phyloP scores from a whole-genome alignment of 2,329 filamentous ascomycete genomes.

The Capronia coronata region DNA sequence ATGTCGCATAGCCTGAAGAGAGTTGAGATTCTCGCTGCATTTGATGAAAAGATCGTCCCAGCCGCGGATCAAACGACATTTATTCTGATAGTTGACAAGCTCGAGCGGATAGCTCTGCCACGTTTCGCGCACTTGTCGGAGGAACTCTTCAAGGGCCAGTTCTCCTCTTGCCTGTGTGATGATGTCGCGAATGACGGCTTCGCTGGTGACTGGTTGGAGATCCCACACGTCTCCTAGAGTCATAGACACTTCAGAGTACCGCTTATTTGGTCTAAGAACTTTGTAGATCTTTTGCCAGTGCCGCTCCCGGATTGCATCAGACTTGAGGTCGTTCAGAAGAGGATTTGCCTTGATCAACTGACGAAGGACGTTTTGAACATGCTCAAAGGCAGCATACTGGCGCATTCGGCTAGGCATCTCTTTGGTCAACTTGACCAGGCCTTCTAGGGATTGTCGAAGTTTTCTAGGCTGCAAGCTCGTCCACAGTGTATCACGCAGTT shows the following conservation, averaged over 20 bases:
- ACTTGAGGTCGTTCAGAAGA: constrained; percentile 83
- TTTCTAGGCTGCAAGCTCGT: constrained; percentile 92
- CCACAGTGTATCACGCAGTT: constrained; percentile 88
- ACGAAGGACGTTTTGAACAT: constrained; percentile 85
- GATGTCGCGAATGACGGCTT: constrained; percentile 82
- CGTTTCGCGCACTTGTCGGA: constrained; percentile 91
- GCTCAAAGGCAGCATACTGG: constrained; percentile 98
- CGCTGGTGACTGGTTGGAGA: constrained; percentile 79
- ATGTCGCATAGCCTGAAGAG: constrained; percentile 95
- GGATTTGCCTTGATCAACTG: constrained; percentile 86
- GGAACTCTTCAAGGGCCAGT: constrained; percentile 95
- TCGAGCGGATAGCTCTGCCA: constrained; percentile 96
- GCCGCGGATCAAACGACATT: constrained; percentile 91
- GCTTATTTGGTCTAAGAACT: constrained; percentile 80
- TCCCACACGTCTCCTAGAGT: constrained; percentile 99
- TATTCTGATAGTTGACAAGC: constrained; percentile 94
- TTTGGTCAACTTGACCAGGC: constrained; percentile 94
- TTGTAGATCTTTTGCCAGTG: constrained; percentile 99
- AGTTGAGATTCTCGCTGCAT: constrained; percentile 96
- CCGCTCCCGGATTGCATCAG: constrained; percentile 88
- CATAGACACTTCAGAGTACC: constrained; percentile 89
- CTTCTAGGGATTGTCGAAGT: constrained; percentile 79
- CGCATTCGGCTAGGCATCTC: constrained; percentile 99
- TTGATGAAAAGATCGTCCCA: constrained; percentile 99
- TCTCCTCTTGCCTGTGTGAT: constrained; percentile 95